Evolutionary conservation across 2,329 filamentous ascomycete genomes (phyloP).

Genomic region (Exophiala dermatitidis): DNA sequence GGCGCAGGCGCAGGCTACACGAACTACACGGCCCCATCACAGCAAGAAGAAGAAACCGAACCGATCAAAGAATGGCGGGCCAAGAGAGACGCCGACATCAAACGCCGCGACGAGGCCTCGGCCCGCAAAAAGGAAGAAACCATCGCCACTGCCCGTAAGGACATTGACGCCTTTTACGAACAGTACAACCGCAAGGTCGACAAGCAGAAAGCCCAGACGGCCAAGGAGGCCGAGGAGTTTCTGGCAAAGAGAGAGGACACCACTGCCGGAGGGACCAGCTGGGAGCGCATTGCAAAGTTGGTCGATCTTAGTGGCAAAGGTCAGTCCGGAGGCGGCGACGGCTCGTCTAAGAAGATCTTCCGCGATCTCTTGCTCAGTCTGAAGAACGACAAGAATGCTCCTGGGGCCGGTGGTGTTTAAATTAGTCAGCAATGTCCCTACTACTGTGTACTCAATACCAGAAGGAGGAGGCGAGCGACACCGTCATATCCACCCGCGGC

Average conservation of each 20-base stretch:
- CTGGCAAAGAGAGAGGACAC: conserved; percentile 83
- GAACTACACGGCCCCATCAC: conserved; percentile 47
- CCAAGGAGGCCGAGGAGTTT: conserved; percentile 89
- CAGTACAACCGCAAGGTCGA: conserved; percentile 99
- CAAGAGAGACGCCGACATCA: conserved; percentile 72
- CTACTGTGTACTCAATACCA: too few relatives aligned
- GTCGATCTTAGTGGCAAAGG: conserved; percentile 97
- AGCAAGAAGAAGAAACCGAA: conserved; percentile 53
- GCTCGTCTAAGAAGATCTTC: conserved; percentile 93
- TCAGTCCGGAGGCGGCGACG: conserved; percentile 68
- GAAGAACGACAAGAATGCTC: conserved; percentile 87
- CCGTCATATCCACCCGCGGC: too few relatives aligned
- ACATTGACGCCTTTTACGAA: conserved; percentile 98
- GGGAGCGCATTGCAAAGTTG: conserved; percentile 95
- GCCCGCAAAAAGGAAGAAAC: conserved; percentile 76
- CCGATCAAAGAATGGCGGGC: conserved; percentile 73
- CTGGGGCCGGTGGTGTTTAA: conserved; percentile 48
- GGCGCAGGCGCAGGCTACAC: conserved; percentile 35
- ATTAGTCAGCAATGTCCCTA: background rate
- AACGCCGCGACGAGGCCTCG: conserved; percentile 78
- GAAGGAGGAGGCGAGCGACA: too few relatives aligned
- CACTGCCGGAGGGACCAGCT: conserved; percentile 88
- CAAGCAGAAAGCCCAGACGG: conserved; percentile 80
- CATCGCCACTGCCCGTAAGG: conserved; percentile 79
- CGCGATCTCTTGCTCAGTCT: conserved; percentile 79